These are phyloP conservation scores for Ophiorrhiza pumila DNA, from an alignment of 257 asterid species.

Conservation along the genomic window DNA sequence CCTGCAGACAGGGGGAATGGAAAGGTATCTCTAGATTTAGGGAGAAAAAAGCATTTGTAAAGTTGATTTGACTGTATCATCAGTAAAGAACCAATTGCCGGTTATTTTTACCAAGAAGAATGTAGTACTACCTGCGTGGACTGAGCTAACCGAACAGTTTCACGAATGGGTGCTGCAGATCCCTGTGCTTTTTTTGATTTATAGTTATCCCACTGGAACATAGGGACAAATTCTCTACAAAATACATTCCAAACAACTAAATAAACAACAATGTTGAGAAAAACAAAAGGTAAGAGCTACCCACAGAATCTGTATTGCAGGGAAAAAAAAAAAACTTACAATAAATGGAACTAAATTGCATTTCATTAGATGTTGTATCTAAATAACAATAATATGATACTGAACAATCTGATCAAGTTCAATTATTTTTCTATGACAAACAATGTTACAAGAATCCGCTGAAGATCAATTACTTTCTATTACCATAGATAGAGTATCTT, in stretches of 20 bases:
- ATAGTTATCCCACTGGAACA: constrained; percentile 39
- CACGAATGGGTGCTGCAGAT: not conserved
- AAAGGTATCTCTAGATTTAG: too few species aligned
- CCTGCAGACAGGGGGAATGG: too few species aligned
- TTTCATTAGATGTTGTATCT: not conserved
- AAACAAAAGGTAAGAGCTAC: too few species aligned
- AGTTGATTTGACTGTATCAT: too few species aligned
- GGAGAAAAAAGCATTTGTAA: too few species aligned
- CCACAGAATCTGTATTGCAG: too few species aligned
- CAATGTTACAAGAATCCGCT: too few species aligned
- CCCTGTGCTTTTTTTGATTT: constrained; percentile 37
- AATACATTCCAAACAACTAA: constrained; percentile 12
- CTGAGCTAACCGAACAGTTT: not conserved
- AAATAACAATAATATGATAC: not conserved
- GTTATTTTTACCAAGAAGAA: not conserved
- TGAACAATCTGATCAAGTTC: not conserved
- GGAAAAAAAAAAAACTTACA: not conserved
- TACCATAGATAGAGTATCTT: too few species aligned
- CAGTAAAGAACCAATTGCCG: too few species aligned
- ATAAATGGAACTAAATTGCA: not conserved
- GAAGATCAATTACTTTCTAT: too few species aligned
- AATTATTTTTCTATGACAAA: not conserved
- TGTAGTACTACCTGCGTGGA: constrained; percentile 3
- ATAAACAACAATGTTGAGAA: too few species aligned
- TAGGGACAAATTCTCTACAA: constrained; percentile 44